phyloP scores from a whole-genome alignment of 345 rosid genomes.

The Citrus glauca region DNA sequence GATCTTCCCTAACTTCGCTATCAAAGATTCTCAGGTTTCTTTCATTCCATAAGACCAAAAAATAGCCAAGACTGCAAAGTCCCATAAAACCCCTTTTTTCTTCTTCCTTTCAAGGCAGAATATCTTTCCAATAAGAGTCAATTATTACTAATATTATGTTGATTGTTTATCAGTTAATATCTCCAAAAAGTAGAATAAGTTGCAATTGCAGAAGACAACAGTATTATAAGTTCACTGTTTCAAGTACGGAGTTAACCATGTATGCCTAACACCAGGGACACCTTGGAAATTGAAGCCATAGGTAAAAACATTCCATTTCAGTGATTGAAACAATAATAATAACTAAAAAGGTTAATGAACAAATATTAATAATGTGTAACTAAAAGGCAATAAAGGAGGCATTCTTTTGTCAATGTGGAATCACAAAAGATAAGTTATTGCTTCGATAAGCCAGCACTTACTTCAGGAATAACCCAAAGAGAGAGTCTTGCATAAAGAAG shows the following conservation, averaged over 20 bases:
- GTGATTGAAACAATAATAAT: not conserved
- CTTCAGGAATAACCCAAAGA: constrained; percentile 94
- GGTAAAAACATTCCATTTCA: not conserved
- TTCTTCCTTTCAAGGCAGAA: no score
- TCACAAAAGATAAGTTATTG: not conserved
- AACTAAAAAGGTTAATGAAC: not conserved
- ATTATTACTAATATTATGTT: no score
- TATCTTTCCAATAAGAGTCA: not conserved
- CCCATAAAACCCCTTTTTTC: no score
- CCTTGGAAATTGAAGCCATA: not conserved
- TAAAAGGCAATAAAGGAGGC: not conserved
- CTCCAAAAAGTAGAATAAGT: not conserved
- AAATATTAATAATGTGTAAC: not conserved
- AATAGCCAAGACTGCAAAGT: no score
- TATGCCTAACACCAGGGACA: not conserved
- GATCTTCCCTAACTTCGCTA: no score
- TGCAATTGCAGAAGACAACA: not conserved
- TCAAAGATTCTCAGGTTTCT: no score
- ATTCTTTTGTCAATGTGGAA: not conserved
- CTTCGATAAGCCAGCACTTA: constrained; percentile 40
- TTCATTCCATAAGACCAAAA: no score
- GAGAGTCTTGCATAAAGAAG: constrained; percentile 92
- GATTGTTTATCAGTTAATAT: not conserved
- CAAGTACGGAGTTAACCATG: not conserved
- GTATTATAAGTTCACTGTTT: not conserved